A percentile compares a stretch with the other conserved stretches of the same genome.
Evolutionary conservation across 202 grass and related monocot species (phyloP).

Genomic region (Digitaria exilis): DNA sequence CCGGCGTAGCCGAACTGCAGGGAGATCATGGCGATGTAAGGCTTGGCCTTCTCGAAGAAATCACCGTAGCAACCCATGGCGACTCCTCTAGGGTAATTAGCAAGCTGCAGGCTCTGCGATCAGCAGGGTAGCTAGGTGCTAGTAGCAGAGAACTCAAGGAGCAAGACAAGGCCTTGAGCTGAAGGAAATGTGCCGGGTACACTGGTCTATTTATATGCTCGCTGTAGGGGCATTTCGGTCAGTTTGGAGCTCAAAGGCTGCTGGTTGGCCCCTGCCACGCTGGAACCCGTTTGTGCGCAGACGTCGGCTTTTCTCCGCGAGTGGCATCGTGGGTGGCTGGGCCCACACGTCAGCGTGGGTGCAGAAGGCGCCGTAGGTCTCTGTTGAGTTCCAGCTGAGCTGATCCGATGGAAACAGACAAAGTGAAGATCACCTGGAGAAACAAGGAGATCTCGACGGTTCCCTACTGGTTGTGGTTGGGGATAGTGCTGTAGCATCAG

Average conservation of each 20-base stretch:
- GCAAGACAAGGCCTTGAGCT: constrained; percentile 51
- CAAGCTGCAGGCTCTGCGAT: constrained; percentile 7
- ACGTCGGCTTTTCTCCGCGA: constrained; percentile 35
- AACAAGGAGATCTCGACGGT: constrained; percentile 14
- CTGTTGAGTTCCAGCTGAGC: background rate
- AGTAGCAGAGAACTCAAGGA: constrained; percentile 46
- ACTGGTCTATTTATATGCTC: constrained; percentile 50
- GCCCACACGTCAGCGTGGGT: constrained; percentile 1
- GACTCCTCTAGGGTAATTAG: background rate
- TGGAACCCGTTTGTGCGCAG: constrained; percentile 33
- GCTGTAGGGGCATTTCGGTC: constrained; percentile 19
- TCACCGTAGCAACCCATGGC: constrained; percentile 50
- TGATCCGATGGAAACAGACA: constrained; percentile 3
- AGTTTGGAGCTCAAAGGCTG: background rate
- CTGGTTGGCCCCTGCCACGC: constrained; percentile 8
- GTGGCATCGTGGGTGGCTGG: constrained; percentile 10
- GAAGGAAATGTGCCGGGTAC: constrained; percentile 35
- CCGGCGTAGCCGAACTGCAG: constrained; percentile 95
- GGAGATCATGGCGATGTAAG: constrained; percentile 96
- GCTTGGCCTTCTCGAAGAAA: constrained; percentile 70
- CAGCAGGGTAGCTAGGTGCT: constrained; percentile 9
- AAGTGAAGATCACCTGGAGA: background rate
- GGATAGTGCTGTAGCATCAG: constrained; percentile 21
- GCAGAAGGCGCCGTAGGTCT: background rate
- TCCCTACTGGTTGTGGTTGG: background rate